Conservation (phyloP, 179 eudicot species). For the Patellifolia procumbens region DNA sequence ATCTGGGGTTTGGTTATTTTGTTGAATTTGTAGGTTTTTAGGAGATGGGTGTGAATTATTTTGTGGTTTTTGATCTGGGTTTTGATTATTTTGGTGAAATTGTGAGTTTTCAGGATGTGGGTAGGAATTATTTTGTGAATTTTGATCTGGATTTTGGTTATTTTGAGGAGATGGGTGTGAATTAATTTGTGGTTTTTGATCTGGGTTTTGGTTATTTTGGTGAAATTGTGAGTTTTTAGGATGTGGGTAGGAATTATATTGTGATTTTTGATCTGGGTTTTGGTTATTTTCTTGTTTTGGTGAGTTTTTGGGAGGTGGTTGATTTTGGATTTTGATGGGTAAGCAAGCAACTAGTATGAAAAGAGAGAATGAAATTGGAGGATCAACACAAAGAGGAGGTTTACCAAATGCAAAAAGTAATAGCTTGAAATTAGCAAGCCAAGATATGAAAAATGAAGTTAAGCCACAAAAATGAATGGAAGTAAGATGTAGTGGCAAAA, state of each 20-base stretch:
- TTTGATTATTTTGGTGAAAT: too few species aligned
- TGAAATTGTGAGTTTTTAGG: background rate
- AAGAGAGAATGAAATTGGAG: slow-evolving; percentile 32
- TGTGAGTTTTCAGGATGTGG: too few species aligned
- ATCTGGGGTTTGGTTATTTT: too few species aligned
- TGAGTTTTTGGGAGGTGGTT: slow-evolving; percentile 1
- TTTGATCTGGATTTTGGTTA: too few species aligned
- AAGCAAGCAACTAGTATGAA: slow-evolving; percentile 49
- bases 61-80: too few species aligned
- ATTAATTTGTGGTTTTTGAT: slow-evolving; percentile 12
- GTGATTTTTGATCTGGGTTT: slow-evolving; percentile 11
- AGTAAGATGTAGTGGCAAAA: slow-evolving; percentile 49
- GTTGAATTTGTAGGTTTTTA: too few species aligned
- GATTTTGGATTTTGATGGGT: slow-evolving; percentile 42
- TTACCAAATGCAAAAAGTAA: slow-evolving; percentile 43
- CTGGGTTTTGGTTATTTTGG: slow-evolving; percentile 14
- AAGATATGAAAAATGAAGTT: slow-evolving; percentile 47
- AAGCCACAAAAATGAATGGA: slow-evolving; percentile 45
- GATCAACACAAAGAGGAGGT: slow-evolving; percentile 45
- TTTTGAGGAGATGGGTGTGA: slow-evolving; percentile 21
- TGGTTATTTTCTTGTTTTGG: background rate
- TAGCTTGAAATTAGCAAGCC: slow-evolving; percentile 71
- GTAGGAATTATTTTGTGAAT: too few species aligned
- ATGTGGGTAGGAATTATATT: slow-evolving; percentile 1
- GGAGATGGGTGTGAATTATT: too few species aligned